Percentiles rank a stretch among this genome's conserved stretches.
phyloP scores from a whole-genome alignment of 345 rosid species.

The Sapria himalayana region DNA sequence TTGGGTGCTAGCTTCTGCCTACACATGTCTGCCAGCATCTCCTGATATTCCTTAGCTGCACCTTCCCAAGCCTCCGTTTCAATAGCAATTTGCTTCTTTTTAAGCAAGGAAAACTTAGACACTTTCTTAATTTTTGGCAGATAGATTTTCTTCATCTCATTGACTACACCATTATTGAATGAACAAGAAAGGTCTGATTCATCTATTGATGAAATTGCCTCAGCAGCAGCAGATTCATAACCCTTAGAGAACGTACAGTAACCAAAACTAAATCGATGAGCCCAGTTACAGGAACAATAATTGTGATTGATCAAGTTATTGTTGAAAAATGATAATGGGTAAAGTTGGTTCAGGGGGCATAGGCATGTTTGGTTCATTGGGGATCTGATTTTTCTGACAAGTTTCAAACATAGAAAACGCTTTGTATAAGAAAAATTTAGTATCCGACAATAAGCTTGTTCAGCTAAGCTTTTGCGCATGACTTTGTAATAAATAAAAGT shows the following conservation, averaged over 20 bases:
- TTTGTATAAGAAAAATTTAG: conserved; percentile 12
- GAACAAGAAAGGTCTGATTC: conserved; percentile 57
- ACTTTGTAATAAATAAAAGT: neutral
- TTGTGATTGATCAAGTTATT: conserved; percentile 7
- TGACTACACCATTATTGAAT: conserved; percentile 27
- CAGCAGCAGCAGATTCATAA: conserved; percentile 37
- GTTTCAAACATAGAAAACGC: neutral
- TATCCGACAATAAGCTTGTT: conserved; percentile 22
- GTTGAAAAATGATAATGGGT: conserved; percentile 8
- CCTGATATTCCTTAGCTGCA: conserved; percentile 74
- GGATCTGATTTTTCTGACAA: conserved; percentile 5
- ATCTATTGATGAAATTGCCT: conserved; percentile 35
- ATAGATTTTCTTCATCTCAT: conserved; percentile 30
- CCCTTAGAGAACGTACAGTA: conserved; percentile 9
- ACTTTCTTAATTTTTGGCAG: conserved; percentile 35
- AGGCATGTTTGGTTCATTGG: conserved; percentile 2
- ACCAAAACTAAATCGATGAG: conserved; percentile 7
- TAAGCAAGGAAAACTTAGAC: conserved; percentile 28
- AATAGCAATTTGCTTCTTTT: conserved; percentile 45
- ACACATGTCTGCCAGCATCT: conserved; percentile 71
- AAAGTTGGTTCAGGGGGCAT: conserved; percentile 1
- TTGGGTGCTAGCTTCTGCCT: conserved; percentile 92
- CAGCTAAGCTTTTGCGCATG: conserved; percentile 65
- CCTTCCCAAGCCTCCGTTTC: conserved; percentile 94
- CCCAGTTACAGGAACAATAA: conserved; percentile 6